Conservation (phyloP, 805 yeast genomes). For the Wickerhamiella dianesei region DNA sequence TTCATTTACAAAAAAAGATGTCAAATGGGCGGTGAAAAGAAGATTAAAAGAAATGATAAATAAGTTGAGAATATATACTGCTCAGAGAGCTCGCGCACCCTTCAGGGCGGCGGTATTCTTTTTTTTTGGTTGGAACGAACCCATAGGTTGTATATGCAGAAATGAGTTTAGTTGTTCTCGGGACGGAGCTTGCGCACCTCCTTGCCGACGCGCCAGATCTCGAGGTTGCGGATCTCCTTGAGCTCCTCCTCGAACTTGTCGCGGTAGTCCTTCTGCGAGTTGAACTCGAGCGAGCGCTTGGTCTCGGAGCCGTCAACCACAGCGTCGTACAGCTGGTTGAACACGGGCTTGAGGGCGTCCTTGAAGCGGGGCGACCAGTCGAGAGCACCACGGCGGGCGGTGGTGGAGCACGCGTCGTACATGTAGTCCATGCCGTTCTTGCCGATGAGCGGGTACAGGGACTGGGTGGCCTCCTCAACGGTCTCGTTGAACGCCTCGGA, state of each 20-base stretch:
- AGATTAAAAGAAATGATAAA: neutral
- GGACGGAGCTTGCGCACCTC: conserved; percentile 99
- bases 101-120: neutral
- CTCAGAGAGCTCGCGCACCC: neutral
- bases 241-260: conserved; percentile 89
- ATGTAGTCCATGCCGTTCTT: conserved; percentile 99
- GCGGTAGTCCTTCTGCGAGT: conserved; percentile 97
- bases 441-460: conserved; percentile 96
- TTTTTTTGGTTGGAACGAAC: neutral
- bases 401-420: conserved; percentile 99
- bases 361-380: conserved; percentile 99
- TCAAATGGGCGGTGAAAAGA: no score
- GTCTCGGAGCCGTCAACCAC: conserved; percentile 96
- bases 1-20: no score
- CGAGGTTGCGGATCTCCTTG: conserved; percentile 87
- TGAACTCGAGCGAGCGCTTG: conserved; percentile 94
- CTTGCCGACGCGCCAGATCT: conserved; percentile 99
- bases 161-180: conserved; percentile 66
- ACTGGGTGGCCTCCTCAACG: conserved; percentile 99
- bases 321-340: conserved; percentile 87
- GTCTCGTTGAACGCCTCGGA: conserved; percentile 99
- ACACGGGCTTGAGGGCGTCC: conserved; percentile 97
- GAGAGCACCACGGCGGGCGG: conserved; percentile 99
- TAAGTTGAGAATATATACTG: neutral
- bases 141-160: neutral